These are phyloP conservation scores for Discostella stelligera DNA, from an alignment of 352 stramenopile genomes.

Conservation along the genomic window DNA sequence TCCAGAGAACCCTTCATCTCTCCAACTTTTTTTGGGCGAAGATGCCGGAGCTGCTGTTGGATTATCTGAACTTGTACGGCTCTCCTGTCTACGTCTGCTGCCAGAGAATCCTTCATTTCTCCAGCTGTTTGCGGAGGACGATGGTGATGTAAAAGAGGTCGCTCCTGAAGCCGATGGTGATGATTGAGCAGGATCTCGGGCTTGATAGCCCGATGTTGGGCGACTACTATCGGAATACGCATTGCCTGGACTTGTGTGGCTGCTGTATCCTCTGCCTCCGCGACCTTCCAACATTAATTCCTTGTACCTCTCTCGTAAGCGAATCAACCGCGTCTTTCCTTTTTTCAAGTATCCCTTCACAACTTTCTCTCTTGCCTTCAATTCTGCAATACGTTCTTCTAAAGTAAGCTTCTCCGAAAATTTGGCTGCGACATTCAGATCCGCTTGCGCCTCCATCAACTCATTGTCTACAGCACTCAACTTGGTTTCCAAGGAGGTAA, in stretches of 20 bases:
- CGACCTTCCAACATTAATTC: constrained; percentile 52
- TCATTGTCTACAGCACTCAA: constrained; percentile 58
- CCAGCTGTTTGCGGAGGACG: constrained; percentile 36
- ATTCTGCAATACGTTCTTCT: constrained; percentile 62
- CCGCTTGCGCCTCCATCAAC: constrained; percentile 47
- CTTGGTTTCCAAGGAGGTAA: constrained; percentile 69
- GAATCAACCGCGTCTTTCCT: constrained; percentile 61
- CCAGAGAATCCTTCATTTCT: constrained; percentile 46
- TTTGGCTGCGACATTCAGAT: constrained; percentile 48
- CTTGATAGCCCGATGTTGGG: constrained; percentile 7
- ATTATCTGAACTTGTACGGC: constrained; percentile 4
- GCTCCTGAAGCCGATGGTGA: constrained; percentile 19
- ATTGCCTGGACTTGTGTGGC: constrained; percentile 1
- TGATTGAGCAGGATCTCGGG: constrained; percentile 5
- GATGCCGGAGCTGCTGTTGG: neutral
- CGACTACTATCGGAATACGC: constrained; percentile 9
- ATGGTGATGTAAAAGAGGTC: constrained; percentile 15
- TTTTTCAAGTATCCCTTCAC: constrained; percentile 72
- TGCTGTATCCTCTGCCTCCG: constrained; percentile 38
- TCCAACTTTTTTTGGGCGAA: neutral
- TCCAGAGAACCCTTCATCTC: constrained; percentile 14
- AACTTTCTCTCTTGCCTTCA: constrained; percentile 67
- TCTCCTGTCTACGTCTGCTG: constrained; percentile 33
- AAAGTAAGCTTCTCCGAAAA: constrained; percentile 70
- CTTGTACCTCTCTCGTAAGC: constrained; percentile 71